Evolutionary conservation across 352 stramenopile species (phyloP), one percentile per base, ranked within the genome.

Genomic region (Phytophthora palmivora): DNA sequence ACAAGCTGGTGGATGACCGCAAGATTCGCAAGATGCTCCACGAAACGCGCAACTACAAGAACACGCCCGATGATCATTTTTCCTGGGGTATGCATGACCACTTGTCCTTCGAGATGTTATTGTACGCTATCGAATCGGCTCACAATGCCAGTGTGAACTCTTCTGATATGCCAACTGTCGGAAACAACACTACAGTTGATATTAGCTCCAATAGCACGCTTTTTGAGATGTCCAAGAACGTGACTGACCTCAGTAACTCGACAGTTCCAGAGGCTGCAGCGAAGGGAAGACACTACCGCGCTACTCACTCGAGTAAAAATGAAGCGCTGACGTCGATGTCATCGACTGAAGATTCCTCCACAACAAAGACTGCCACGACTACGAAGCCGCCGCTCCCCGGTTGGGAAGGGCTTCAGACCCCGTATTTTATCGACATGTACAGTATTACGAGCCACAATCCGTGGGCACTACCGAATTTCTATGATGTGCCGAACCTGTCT

Each of bases 391-490:
- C 69, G 5, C 37, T 79, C 28, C 57, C 58, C 4, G 78, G 74
- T 6, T 88, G 78, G 78, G 78, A 87, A 74, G 79, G 79, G 4
- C 71, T 89, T 24, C 74, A 79, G 38, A 74, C 74, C 52, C 83
- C 83, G 56, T 90, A 79, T 51, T 92, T 92, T 63, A 89, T 92
- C 38, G 73, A 92, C 52, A 88, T 89, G 76, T 90, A 92, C 68
- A 87, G 70, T 51, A 91, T 89, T 63, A 81, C 83, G 54, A 89
- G 78, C 61, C 80, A 90, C 60, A 87, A 85, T 50, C 82, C 82
- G 37, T 89, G 78, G 79, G 65, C 67, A 11, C 37, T 88, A 11
- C 79, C 82, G 6, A 42, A 68, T 18, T 79, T 74, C 34, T 91
- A 86, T 62, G 32, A 74, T 1, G 39, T 53, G 6, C 78, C 82